phyloP scores from a whole-genome alignment of 73 alveolate species.

The Paramecium biaurelia region DNA sequence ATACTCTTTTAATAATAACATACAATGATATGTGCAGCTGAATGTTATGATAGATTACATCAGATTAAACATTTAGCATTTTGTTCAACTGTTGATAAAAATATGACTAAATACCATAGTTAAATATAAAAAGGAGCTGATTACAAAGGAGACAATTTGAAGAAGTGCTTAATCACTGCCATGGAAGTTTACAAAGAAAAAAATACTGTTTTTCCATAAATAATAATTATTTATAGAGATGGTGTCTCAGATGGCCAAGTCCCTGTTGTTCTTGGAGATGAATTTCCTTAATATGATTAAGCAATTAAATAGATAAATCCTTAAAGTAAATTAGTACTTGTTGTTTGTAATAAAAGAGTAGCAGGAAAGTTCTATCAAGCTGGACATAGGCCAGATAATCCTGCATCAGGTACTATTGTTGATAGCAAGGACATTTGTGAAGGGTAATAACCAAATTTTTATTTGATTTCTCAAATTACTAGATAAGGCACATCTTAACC shows the following conservation, averaged over 20 bases:
- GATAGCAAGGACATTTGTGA: constrained; percentile 84
- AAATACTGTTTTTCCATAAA: not conserved
- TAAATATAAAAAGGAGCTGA: constrained; percentile 72
- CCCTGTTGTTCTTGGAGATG: constrained; percentile 66
- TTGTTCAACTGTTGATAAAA: constrained; percentile 70
- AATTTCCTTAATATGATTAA: constrained; percentile 69
- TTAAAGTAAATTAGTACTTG: not conserved
- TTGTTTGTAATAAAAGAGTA: constrained; percentile 66
- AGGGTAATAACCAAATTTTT: constrained; percentile 80
- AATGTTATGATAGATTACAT: constrained; percentile 72
- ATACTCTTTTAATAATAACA: constrained; percentile 69
- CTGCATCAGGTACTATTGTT: constrained; percentile 90
- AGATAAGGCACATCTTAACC: constrained; percentile 41
- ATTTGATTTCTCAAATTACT: constrained; percentile 88
- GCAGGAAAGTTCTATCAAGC: constrained; percentile 67
- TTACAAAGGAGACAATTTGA: not conserved
- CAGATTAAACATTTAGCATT: constrained; percentile 70
- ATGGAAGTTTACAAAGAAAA: not conserved
- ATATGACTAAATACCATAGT: constrained; percentile 68
- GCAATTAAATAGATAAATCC: constrained; percentile 54
- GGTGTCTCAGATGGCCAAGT: constrained; percentile 81
- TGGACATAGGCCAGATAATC: constrained; percentile 68
- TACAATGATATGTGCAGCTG: constrained; percentile 87
- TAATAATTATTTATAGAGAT: constrained; percentile 74
- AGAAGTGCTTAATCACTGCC: not conserved